These are phyloP conservation scores for Castanea crenata DNA, from an alignment of 306 rosid species.

Conservation along the genomic window DNA sequence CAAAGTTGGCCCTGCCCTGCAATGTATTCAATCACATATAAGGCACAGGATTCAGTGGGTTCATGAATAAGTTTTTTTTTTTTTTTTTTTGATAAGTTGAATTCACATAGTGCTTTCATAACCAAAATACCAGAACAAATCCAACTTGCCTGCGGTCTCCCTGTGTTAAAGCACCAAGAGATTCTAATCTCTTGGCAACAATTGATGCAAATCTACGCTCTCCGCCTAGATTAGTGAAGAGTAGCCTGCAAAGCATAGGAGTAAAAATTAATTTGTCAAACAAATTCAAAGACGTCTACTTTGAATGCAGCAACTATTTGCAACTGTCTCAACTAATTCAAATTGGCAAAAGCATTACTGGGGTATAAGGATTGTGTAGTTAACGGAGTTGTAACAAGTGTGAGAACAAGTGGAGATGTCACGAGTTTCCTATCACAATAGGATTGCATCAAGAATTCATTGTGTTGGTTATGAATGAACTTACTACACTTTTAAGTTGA, in stretches of 20 bases:
- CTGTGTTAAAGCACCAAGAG: slow-evolving; percentile 98
- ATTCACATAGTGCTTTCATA: slow-evolving; percentile 13
- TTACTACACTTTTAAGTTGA: too few species aligned
- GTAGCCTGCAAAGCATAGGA: slow-evolving; percentile 60
- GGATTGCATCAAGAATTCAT: too few species aligned
- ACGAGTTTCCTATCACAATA: not conserved
- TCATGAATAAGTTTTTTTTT: slow-evolving; percentile 15
- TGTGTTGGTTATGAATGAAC: too few species aligned
- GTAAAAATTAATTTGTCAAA: not conserved
- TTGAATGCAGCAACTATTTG: not conserved
- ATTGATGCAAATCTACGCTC: slow-evolving; percentile 97
- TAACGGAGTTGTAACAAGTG: not conserved
- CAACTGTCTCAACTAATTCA: not conserved
- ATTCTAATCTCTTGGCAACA: slow-evolving; percentile 95
- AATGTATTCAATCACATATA: slow-evolving; percentile 32
- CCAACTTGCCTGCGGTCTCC: slow-evolving; percentile 92
- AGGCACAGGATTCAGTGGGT: slow-evolving; percentile 21
- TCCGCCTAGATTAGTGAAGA: slow-evolving; percentile 94
- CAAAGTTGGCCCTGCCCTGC: slow-evolving; percentile 91
- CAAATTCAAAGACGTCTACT: not conserved
- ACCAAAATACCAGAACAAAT: slow-evolving; percentile 20
- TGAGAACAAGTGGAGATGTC: not conserved
- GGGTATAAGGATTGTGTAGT: not conserved
- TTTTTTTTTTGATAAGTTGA: not conserved
- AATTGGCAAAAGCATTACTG: not conserved